Conservation (phyloP, 805 yeast species). For the Sporopachydermia lactativora region DNA sequence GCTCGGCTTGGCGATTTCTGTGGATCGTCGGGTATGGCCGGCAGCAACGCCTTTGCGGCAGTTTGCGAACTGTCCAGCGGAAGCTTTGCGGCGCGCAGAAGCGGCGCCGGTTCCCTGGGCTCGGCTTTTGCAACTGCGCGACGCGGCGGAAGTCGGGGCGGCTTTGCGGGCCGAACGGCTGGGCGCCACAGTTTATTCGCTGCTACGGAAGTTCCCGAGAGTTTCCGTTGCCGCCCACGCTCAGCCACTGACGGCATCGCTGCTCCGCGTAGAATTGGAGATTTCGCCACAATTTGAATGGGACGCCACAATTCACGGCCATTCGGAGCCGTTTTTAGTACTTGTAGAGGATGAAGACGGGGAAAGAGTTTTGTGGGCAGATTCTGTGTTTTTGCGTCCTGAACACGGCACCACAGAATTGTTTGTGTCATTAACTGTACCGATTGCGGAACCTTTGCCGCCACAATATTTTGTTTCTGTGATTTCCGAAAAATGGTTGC, state of each 20-base stretch:
- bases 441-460: conserved; percentile 36
- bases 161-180: conserved; percentile 59
- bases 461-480: conserved; percentile 66
- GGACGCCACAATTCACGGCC: conserved; percentile 53
- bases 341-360: conserved; percentile 79
- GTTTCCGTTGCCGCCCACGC: conserved; percentile 41
- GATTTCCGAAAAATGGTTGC: conserved; percentile 77
- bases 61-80: conserved; percentile 55
- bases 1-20: conserved; percentile 62
- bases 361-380: conserved; percentile 49
- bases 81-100: conserved; percentile 62
- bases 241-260: conserved; percentile 66
- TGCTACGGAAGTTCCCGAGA: conserved; percentile 62
- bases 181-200: conserved; percentile 44
- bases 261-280: conserved; percentile 53
- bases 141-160: conserved; percentile 68
- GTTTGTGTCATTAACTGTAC: conserved; percentile 49
- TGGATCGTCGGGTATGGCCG: conserved; percentile 73
- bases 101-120: conserved; percentile 73
- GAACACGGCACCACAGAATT: conserved; percentile 39
- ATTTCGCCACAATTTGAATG: conserved; percentile 66
- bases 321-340: conserved; percentile 49
- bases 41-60: conserved; percentile 81
- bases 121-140: conserved; percentile 50
- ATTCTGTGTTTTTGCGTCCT: conserved; percentile 36